Base-by-base conservation (phyloP, 345 rosid species). In the Citrus medica region DNA sequence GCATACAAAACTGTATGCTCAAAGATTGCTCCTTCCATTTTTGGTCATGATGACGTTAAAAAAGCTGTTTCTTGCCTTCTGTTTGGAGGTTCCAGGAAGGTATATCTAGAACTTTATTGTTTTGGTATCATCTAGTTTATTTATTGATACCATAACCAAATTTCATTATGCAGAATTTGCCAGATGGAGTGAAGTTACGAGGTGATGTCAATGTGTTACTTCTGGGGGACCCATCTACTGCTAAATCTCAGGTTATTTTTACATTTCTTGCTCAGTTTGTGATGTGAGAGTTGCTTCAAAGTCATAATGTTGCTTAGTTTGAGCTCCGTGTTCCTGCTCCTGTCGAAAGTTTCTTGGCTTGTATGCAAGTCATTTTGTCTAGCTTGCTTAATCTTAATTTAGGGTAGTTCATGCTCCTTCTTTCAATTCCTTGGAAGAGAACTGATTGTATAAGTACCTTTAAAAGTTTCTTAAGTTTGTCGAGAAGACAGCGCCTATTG, bases 41-140 rank as follows among this genome's bases (percentile, higher is more conserved):
- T 92, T 86, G 98, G 98, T 79, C 94, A 94, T 64, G 91, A 87
- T 48, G 94, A 92, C 71, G 95, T 96, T 82, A 96, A 94, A 88
- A 96, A 79, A 83, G 97, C 97, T 77, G 91, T 91, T 76, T 93
- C 98, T 48, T 94, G 98, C 84, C 98, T 96, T 82, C 87, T 96
- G 40, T 96, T 96, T 86, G 97, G 98, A 86, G 99, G 99, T 77
- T 88, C 97, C 27, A 92, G 99, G 80, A 96, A 96, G 91, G 98
- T 89, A 84, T 40, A 19, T 51, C 27, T 73, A 74, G 66, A 63
- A 40, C 82, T 37, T 79, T 48, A 27, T 67, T 60, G 19, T 68
- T 72, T 55, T 3, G 30, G 51, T 68, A 25, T 75, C 63, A 27
- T 55, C 9, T 37, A 21, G 38, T 76, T 35, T 25, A 46, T 68